Percentiles rank a stretch among this genome's conserved stretches.
Conservation (phyloP, 768 basidiomycete species). For the Phanerochaete sordida region DNA sequence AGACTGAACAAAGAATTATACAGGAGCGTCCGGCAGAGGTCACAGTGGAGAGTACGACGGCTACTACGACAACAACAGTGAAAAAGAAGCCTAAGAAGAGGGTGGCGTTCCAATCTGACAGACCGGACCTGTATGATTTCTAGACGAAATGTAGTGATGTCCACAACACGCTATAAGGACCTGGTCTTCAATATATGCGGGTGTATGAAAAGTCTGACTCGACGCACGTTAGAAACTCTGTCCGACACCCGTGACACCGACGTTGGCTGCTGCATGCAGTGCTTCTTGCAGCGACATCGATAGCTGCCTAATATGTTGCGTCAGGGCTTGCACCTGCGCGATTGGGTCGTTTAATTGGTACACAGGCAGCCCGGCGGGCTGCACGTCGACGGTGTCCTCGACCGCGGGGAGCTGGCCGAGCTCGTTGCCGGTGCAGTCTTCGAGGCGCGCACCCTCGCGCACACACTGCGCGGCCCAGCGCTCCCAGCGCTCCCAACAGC, state of each 20-base stretch:
- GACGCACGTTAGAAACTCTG: background rate
- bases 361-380: background rate
- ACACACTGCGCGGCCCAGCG: slow-evolving; percentile 61
- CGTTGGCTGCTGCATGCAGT: background rate
- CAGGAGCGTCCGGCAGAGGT: background rate
- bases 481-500: slow-evolving; percentile 55
- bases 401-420: slow-evolving; percentile 42
- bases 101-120: slow-evolving; percentile 66
- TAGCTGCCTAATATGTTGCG: slow-evolving; percentile 55
- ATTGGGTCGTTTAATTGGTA: slow-evolving; percentile 27
- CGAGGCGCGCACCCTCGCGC: slow-evolving; percentile 50
- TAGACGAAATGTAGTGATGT: no score
- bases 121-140: slow-evolving; percentile 73
- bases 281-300: slow-evolving; percentile 5
- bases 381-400: background rate
- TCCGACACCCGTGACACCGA: background rate
- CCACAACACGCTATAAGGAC: no score
- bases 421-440: slow-evolving; percentile 71
- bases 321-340: slow-evolving; percentile 41
- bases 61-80: slow-evolving; percentile 29
- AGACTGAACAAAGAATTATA: slow-evolving; percentile 8
- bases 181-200: no score
- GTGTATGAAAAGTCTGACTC: no score
- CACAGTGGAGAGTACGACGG: background rate
- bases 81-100: slow-evolving; percentile 58